Evolutionary conservation across 495 filamentous ascomycete genomes (phyloP), one percentile per base, ranked within the genome.

Genomic region (Aspergillus egyptiacus): DNA sequence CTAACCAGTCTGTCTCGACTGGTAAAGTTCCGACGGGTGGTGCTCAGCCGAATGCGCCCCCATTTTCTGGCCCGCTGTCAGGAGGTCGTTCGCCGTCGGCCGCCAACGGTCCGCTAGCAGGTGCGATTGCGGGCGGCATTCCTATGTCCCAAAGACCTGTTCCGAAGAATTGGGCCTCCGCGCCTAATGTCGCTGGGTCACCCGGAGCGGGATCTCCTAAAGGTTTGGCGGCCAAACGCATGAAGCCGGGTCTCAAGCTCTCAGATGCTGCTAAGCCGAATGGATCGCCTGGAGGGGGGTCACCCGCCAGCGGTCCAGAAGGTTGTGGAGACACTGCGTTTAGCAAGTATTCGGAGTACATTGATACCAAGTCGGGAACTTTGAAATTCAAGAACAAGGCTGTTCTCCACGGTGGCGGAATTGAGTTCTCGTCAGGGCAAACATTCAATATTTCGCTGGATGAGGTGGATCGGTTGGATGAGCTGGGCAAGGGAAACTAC

Each of bases 401-500:
- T 4, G 79, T 87, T 17, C 82, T 99, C 25, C 87, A 89, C 46
- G 83, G 86, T 3, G 81, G 85, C 42, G 93, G 93, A 18, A 87
- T 99, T 42, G 81, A 97, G 55, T 99, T 99, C 59, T 85, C 87
- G 3, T 85, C 83, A 22, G 93, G 93, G 2, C 85, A 82, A 19
- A 89, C 82, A 52, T 97, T 99, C 70, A 87, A 75, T 60, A 96
- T 99, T 50, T 97, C 93, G 6, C 72, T 99, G 34, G 91, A 97
- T 54, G 93, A 99, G 59, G 85, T 99, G 2, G 91, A 97, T 57
- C 91, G 85, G 5, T 62, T 99, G 48, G 94, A 96, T 48, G 93
- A 99, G 69, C 69, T 99, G 11, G 93, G 93, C 31, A 99, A 97
- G 67, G 93, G 93, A 15, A 99, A 99, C 59, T 99, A 99, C 57